These are phyloP conservation scores for Tulasnella sp. DNA, from an alignment of 768 basidiomycete genomes.

Conservation along the genomic window DNA sequence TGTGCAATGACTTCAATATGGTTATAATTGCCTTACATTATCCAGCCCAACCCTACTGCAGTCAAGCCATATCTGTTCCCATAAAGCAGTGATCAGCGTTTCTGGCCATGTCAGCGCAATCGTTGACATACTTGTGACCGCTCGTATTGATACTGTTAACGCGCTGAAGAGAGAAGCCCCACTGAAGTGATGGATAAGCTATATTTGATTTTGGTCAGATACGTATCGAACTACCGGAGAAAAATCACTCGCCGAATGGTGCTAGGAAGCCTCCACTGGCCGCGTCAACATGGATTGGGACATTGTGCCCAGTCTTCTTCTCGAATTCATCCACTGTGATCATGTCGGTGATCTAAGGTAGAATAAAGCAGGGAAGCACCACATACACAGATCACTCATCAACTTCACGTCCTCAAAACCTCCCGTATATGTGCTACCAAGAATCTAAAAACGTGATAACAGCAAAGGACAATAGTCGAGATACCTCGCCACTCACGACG, in stretches of 20 bases:
- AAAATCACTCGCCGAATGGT: conserved; percentile 32
- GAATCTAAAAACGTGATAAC: conserved; percentile 12
- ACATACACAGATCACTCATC: conserved; percentile 48
- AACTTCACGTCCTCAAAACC: conserved; percentile 70
- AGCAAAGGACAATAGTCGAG: neutral
- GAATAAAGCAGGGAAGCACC: neutral
- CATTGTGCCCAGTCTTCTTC: conserved; percentile 30
- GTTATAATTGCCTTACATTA: neutral
- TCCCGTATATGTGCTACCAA: conserved; percentile 37
- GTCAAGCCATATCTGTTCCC: conserved; percentile 5
- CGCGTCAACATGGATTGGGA: conserved; percentile 48
- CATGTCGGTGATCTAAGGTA: neutral
- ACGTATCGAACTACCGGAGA: conserved; percentile 2
- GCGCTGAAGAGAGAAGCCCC: conserved; percentile 48
- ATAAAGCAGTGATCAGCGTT: neutral
- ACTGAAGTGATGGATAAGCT: conserved; percentile 39
- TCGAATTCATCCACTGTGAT: conserved; percentile 26
- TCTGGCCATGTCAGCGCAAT: neutral
- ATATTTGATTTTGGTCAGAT: too few relatives aligned
- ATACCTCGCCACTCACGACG: conserved; percentile 41
- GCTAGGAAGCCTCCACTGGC: conserved; percentile 42
- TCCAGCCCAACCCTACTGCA: conserved; percentile 13
- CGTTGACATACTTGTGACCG: conserved; percentile 36
- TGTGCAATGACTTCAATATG: neutral
- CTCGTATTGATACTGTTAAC: conserved; percentile 46